Conservation (phyloP, 371 early-diverging fungal genomes). For the Neoconidiobolus thromboides region DNA sequence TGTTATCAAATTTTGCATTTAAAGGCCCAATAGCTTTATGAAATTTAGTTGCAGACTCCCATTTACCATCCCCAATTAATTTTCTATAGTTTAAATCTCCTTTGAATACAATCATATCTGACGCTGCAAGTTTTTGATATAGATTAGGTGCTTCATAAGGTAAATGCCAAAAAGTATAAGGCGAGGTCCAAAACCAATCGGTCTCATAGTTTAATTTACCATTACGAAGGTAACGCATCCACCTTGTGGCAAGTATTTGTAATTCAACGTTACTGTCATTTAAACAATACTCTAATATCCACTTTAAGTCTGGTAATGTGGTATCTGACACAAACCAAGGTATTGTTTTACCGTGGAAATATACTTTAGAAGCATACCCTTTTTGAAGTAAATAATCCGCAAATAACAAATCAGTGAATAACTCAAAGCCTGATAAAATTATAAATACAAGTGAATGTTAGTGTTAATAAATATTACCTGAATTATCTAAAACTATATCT, state of each 20-base stretch:
- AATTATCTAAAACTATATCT: slow-evolving; percentile 70
- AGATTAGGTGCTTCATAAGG: slow-evolving; percentile 34
- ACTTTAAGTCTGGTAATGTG: slow-evolving; percentile 53
- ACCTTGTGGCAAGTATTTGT: background rate
- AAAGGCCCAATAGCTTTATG: slow-evolving; percentile 56
- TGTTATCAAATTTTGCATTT: no score
- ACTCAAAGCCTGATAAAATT: slow-evolving; percentile 51
- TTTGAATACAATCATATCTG: slow-evolving; percentile 68
- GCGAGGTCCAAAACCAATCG: slow-evolving; percentile 71
- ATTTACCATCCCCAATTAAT: slow-evolving; percentile 68
- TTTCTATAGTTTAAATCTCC: slow-evolving; percentile 95
- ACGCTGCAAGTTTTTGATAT: slow-evolving; percentile 27
- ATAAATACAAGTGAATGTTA: background rate
- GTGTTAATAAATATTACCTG: slow-evolving; percentile 23
- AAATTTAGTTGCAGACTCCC: slow-evolving; percentile 66
- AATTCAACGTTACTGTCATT: slow-evolving; percentile 15
- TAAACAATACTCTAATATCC: slow-evolving; percentile 19
- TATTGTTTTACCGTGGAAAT: slow-evolving; percentile 69
- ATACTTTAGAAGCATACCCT: slow-evolving; percentile 35
- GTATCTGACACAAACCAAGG: slow-evolving; percentile 93
- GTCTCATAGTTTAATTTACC: slow-evolving; percentile 16
- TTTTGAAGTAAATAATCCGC: slow-evolving; percentile 69
- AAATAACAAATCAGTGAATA: slow-evolving; percentile 70
- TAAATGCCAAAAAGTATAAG: slow-evolving; percentile 59
- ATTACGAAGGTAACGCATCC: background rate